Conservation (phyloP, 1,284 basidiomycete species). For the Ceratobasidium sp. region DNA sequence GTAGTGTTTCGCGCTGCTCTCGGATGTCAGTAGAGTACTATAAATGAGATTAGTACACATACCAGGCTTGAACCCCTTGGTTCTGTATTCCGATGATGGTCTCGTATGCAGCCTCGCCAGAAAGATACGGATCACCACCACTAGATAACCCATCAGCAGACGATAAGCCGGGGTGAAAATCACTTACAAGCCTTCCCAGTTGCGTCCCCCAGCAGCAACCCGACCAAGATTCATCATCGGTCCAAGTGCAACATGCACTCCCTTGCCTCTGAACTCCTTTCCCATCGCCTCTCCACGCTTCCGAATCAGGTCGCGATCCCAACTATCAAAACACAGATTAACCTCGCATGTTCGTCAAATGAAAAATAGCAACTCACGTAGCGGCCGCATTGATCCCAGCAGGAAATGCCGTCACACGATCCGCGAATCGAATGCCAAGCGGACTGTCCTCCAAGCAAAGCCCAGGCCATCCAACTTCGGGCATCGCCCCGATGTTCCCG, state of each 20-base stretch:
- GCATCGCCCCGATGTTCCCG: conserved; percentile 46
- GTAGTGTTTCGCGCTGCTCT: conserved; percentile 50
- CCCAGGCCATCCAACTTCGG: conserved; percentile 43
- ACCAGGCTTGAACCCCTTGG: conserved; percentile 50
- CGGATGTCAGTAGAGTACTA: background rate
- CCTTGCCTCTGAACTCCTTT: conserved; percentile 50
- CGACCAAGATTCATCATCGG: conserved; percentile 46
- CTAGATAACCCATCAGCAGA: background rate
- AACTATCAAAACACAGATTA: conserved; percentile 3
- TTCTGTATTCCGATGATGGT: conserved; percentile 51
- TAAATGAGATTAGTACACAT: background rate
- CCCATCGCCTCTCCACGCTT: conserved; percentile 49
- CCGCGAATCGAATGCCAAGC: conserved; percentile 48
- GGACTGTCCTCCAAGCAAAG: conserved; percentile 47
- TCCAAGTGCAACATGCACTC: conserved; percentile 49
- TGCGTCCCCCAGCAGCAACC: conserved; percentile 45
- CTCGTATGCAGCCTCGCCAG: conserved; percentile 51
- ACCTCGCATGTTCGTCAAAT: background rate
- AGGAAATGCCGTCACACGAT: conserved; percentile 49
- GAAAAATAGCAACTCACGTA: conserved; percentile 22
- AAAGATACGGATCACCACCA: conserved; percentile 50
- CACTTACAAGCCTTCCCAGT: conserved; percentile 49
- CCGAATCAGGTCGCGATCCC: conserved; percentile 48
- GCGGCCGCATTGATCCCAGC: conserved; percentile 50
- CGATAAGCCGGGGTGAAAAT: background rate